Conservation (phyloP, 495 filamentous ascomycete genomes). For the Penicillium pancosmium region DNA sequence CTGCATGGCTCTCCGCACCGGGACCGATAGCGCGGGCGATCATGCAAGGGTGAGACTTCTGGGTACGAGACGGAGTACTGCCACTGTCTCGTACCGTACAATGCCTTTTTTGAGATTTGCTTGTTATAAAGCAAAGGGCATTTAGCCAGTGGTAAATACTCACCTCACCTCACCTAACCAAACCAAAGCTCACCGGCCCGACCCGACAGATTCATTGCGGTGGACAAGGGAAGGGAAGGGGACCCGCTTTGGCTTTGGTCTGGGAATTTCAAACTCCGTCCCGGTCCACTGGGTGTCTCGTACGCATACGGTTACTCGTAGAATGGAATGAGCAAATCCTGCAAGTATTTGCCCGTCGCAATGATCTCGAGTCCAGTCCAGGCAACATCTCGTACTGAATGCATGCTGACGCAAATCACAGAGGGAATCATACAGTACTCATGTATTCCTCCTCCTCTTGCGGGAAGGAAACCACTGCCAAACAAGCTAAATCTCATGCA, state of each 20-base stretch:
- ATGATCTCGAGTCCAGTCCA: no score
- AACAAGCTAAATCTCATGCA: no score
- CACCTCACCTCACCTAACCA: background rate
- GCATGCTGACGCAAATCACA: background rate
- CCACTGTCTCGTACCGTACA: no score
- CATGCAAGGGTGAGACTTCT: slow-evolving; percentile 23
- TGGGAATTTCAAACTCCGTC: background rate
- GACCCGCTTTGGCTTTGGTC: slow-evolving; percentile 5
- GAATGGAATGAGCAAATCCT: background rate
- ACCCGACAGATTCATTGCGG: background rate
- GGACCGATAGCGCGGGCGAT: slow-evolving; percentile 15
- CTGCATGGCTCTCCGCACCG: slow-evolving; percentile 17
- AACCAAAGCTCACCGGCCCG: no score
- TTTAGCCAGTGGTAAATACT: background rate
- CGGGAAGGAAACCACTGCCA: no score
- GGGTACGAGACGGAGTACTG: no score
- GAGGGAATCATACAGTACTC: no score
- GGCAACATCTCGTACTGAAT: no score
- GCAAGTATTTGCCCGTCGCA: no score
- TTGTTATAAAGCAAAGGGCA: background rate
- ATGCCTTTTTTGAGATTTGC: no score
- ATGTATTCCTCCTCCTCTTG: no score
- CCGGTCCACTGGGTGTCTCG: no score
- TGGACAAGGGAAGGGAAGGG: background rate
- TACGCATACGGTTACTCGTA: background rate